Percentiles rank a stretch among this genome's conserved stretches.
These are phyloP conservation scores for Hevea brasiliensis DNA, from an alignment of 345 rosid species.

Conservation along the genomic window DNA sequence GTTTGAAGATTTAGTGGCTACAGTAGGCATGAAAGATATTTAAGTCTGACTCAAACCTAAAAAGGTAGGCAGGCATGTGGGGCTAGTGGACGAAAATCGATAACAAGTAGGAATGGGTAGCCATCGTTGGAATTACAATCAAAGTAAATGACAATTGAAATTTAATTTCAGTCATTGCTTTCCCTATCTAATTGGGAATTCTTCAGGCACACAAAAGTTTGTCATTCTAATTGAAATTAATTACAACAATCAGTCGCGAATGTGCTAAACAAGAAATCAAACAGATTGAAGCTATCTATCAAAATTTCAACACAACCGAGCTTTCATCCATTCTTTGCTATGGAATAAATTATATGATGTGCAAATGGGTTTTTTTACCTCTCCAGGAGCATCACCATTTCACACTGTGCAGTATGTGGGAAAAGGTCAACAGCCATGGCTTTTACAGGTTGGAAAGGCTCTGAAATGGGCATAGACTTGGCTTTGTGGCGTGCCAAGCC, in stretches of 20 bases:
- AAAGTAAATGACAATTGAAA: too few species aligned
- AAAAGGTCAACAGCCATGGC: constrained; percentile 98
- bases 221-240: not conserved
- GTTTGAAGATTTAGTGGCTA: not conserved
- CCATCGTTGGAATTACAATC: not conserved
- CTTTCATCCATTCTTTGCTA: not conserved
- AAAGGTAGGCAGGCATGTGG: not conserved
- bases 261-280: not conserved
- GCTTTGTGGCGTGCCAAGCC: constrained; percentile 84
- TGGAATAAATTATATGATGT: not conserved
- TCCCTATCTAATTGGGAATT: not conserved
- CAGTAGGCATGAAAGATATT: not conserved
- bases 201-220: not conserved
- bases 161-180: too few species aligned
- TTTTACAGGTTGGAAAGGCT: constrained; percentile 84
- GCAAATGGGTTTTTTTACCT: constrained; percentile 36
- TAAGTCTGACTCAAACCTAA: not conserved
- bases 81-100: not conserved
- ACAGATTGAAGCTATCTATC: not conserved
- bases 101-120: not conserved
- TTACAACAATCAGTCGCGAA: not conserved
- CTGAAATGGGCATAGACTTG: constrained; percentile 86
- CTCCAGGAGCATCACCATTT: constrained; percentile 92
- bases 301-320: not conserved
- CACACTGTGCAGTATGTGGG: constrained; percentile 92